Evolutionary conservation across 2,329 filamentous ascomycete genomes (phyloP), one percentile per base, ranked within the genome.

Genomic region (Coniosporium tulheliwenetii): DNA sequence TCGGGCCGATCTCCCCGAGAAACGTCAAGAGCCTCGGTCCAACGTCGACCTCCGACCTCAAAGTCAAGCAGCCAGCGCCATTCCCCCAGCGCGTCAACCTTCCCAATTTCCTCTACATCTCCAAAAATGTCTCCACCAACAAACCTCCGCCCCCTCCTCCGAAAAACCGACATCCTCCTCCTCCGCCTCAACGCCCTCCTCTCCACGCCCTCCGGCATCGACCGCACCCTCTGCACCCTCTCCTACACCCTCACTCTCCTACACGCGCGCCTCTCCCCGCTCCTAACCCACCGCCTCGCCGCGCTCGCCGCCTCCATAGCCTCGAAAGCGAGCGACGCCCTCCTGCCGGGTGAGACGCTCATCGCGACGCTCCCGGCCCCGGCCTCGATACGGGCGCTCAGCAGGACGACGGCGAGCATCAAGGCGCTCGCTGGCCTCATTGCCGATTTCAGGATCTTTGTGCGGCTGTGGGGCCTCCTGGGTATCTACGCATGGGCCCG

Each of bases 381-480:
- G 1, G 30, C 46, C 2, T 39, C 45, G 39, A 57, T 54, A 5
- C 53, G 52, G 29, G 45, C 56, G 29, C 53, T 64, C 13, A 55
- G 52, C 4, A 51, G 58, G 16, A 45, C 52, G 1, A 53, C 56
- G 4, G 51, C 50, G 1, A 50, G 52, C 10, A 51, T 58, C 5
- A 63, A 60, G 44, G 54, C 60, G 10, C 67, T 93, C 10, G 75
- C 77, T 13, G 68, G 61, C 30, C 64, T 89, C 40, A 67, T 91
- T 37, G 70, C 70, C 49, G 83, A 91, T 54, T 74, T 77, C 45
- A 70, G 83, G 45, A 80, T 78, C 43, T 84, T 87, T 55, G 64
- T 74, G 46, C 73, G 86, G 0, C 68, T 95, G 29, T 93, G 84
- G 80, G 79, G 77, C 0, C 56, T 87, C 51, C 52, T 94, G 54